Base-by-base conservation (phyloP, 2,329 filamentous ascomycete species). In the Paecilomyces sp. region DNA sequence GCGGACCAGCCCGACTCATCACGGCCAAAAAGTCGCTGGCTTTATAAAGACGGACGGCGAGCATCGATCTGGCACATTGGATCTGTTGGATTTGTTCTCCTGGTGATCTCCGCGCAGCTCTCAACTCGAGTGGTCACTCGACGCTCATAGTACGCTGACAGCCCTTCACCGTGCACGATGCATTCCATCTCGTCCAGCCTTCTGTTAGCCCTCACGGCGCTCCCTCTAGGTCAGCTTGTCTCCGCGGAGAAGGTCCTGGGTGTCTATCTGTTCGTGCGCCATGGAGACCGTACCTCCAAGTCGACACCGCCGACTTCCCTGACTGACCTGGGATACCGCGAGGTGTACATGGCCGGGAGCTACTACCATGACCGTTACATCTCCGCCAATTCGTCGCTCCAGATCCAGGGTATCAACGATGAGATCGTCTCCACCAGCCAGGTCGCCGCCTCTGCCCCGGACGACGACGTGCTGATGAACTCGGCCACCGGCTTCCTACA, bases 231-330 rank as follows among this genome's bases (percentile, higher is more conserved):
- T 31, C 61, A 58, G 9, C 22, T 36, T n/a, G 65, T 63, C 15
- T 65, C 70, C 7, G 75, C 74, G 22, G 90, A 95, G 78, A 89
- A 87, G 0, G 81, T 94, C 30, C 81, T 96, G 15, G 92, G 91
- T 57, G 86, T 88, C 54, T 94, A 92, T 75, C 86, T 96, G 75
- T 96, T 95, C 80, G 86, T 91, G 67, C 89, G 92, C 54, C 92
- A 97, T 77, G 92, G 92, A 60, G 92, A 97, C 75, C 86, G 92
- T 59, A 93, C 91, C 0, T 78, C 90, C 63, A 96, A 96, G 78
- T 80, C 85, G 18, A 85, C 85, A 63, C 80, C 86, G 54, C 88
- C 89, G 12, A 85, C 90, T 30, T 82, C 83, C 65, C 77, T 97
- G 72, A 96, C 92, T 12, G 82, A 88, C 61, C 82, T 96, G 57